Base-by-base conservation (phyloP, 2,329 filamentous ascomycete species). In the Calonectria naviculata region DNA sequence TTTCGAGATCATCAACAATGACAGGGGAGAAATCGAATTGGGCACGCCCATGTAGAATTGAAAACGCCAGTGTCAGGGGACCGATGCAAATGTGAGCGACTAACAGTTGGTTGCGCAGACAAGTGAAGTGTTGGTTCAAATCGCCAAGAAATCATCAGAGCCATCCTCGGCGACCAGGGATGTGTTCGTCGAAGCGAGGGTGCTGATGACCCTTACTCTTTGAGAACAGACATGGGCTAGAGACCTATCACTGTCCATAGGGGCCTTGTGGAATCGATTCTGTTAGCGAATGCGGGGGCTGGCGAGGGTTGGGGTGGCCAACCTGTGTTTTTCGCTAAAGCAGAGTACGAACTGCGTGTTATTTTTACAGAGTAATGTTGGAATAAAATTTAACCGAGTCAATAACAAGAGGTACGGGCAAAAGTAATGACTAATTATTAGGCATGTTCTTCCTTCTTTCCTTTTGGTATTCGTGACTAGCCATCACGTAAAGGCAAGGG, bases 161-260 rank as follows among this genome's bases (percentile, higher is more conserved):
- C 17, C 13, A 65, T 44, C 12, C 12, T 36, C 44, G 21, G 31
- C 54, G 9, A 38, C 28, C 34, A 65, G 68, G 31, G 58, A 49
- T 34, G 46, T 70, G 34, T 41, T 47, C 9, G 34, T 24, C 26
- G 49, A 49, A 46, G 54, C 42, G 31, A 56, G 28, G 38, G 64
- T 61, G 44, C n/a, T 71, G 60, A 15, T 54, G 56, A 70, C 29
- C 71, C 47, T 21, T 71, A 72, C 47, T 72, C 64, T 61, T 70
- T 71, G n/a, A 68, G 67, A 49, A 61, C 61, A 4, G 70, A 72
- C 29, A 28, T 24, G 54, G 56, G 38, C 17, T n/a, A 21, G 26
- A 41, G 36, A 17, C 34, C 52, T 21, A 19, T 26, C 17, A 5
- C 21, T 17, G 21, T 58, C 24, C 10, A 28, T 36, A 38, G 52